These are phyloP conservation scores for Pythium monospermum DNA, from an alignment of 352 stramenopile genomes.

Conservation along the genomic window DNA sequence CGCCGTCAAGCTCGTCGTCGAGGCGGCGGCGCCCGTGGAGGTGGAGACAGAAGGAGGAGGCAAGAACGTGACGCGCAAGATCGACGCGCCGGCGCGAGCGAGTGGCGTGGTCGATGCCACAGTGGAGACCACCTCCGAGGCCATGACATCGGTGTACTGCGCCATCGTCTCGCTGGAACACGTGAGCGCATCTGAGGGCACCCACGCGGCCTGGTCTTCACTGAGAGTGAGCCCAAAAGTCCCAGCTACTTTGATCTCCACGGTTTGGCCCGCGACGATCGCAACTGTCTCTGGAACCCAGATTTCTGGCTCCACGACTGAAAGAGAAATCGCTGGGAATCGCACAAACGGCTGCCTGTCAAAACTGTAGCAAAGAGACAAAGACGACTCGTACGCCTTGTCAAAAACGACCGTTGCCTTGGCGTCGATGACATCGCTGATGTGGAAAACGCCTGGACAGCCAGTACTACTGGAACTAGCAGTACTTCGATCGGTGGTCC, in stretches of 20 bases:
- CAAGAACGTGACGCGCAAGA: conserved; percentile 37
- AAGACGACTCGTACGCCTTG: conserved; percentile 30
- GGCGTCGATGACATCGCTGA: conserved; percentile 28
- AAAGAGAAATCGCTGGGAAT: conserved; percentile 29
- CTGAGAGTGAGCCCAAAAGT: conserved; percentile 61
- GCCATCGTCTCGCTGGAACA: conserved; percentile 30
- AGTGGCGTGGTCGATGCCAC: conserved; percentile 25
- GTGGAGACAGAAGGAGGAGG: no score
- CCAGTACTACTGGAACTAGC: conserved; percentile 26
- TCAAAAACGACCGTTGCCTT: conserved; percentile 29
- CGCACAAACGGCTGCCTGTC: conserved; percentile 48
- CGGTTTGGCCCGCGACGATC: conserved; percentile 46
- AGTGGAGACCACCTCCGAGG: conserved; percentile 27
- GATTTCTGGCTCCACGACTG: conserved; percentile 41
- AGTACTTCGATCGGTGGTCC: conserved; percentile 32
- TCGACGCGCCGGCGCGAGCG: conserved; percentile 30
- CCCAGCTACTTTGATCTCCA: conserved; percentile 31
- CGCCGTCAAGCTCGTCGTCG: conserved; percentile 5
- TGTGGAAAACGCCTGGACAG: conserved; percentile 26
- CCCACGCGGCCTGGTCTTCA: conserved; percentile 54
- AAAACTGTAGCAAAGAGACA: conserved; percentile 69
- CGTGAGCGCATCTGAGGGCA: conserved; percentile 36
- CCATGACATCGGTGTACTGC: conserved; percentile 36
- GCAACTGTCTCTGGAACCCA: conserved; percentile 41
- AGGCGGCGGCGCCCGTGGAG: no score